A percentile compares a stretch with the other conserved stretches of the same genome.
phyloP scores from a whole-genome alignment of 164 flowering plant species.

The Tetrastigma voinierianum region DNA sequence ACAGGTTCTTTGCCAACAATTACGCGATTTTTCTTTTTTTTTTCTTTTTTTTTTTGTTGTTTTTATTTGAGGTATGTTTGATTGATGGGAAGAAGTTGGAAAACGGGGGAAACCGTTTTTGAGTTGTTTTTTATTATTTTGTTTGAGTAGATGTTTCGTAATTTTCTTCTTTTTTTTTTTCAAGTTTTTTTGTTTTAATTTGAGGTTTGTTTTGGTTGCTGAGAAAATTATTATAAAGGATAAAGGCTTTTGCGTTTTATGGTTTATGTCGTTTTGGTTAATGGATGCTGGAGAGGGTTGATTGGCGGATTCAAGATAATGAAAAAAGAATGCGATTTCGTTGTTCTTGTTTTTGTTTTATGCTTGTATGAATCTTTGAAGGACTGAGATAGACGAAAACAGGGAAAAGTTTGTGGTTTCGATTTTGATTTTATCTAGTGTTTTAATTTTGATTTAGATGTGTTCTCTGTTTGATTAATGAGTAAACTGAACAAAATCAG shows the following conservation, averaged over 20 bases:
- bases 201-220: not conserved
- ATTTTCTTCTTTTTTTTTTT: no score
- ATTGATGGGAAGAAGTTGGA: not conserved
- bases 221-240: not conserved
- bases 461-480: no score
- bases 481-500: no score
- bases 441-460: no score
- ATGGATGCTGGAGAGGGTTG: no score
- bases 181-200: not conserved
- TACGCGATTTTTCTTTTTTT: not conserved
- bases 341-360: not conserved
- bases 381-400: no score
- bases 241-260: no score
- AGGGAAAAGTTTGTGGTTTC: no score
- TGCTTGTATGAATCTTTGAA: not conserved
- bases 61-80: not conserved
- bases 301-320: no score
- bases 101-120: not conserved
- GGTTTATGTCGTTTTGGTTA: no score
- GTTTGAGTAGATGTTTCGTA: not conserved
- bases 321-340: no score
- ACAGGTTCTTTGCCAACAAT: constrained; percentile 37
- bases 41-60: not conserved
- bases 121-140: not conserved
- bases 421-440: no score